These are phyloP conservation scores for Micractinium conductrix DNA, from an alignment of 139 green algal genomes.

Conservation along the genomic window DNA sequence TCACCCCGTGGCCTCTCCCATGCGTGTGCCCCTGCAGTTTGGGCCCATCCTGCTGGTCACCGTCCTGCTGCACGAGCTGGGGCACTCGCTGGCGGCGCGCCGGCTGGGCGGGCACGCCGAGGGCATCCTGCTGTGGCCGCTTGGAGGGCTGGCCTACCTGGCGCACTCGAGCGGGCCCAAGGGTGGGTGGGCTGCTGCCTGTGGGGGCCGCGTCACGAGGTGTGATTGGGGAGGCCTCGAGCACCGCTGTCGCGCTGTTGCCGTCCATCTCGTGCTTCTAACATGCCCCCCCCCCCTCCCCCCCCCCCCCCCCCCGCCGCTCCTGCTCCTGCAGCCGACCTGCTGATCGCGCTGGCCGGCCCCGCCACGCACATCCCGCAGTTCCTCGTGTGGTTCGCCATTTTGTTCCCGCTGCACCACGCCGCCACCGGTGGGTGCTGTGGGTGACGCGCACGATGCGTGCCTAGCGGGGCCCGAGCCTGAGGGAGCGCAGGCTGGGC, in stretches of 20 bases:
- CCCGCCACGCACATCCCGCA: constrained; percentile 81
- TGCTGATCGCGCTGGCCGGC: constrained; percentile 74
- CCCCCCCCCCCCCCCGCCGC: background rate
- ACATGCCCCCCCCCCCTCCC: background rate
- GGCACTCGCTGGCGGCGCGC: constrained; percentile 53
- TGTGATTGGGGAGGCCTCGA: background rate
- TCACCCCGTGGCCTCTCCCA: too few species aligned
- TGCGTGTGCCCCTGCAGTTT: too few species aligned
- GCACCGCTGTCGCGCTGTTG: background rate
- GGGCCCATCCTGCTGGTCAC: constrained; percentile 67
- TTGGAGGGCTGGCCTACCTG: constrained; percentile 82
- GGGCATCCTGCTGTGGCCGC: constrained; percentile 79
- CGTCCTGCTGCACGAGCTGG: constrained; percentile 73
- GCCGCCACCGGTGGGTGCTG: constrained; percentile 40
- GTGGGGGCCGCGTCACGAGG: background rate
- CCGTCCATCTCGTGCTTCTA: too few species aligned
- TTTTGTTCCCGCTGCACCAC: constrained; percentile 41
- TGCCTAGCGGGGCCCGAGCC: too few species aligned
- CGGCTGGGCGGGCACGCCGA: constrained; percentile 55
- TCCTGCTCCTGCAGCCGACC: constrained; percentile 49
- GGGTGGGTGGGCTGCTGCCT: background rate
- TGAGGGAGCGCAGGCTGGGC: too few species aligned
- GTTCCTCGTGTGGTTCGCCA: constrained; percentile 60
- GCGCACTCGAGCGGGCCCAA: constrained; percentile 60
- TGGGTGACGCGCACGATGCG: too few species aligned